phyloP scores from a whole-genome alignment of 2,329 filamentous ascomycete species.

The Verticillium dahliae region DNA sequence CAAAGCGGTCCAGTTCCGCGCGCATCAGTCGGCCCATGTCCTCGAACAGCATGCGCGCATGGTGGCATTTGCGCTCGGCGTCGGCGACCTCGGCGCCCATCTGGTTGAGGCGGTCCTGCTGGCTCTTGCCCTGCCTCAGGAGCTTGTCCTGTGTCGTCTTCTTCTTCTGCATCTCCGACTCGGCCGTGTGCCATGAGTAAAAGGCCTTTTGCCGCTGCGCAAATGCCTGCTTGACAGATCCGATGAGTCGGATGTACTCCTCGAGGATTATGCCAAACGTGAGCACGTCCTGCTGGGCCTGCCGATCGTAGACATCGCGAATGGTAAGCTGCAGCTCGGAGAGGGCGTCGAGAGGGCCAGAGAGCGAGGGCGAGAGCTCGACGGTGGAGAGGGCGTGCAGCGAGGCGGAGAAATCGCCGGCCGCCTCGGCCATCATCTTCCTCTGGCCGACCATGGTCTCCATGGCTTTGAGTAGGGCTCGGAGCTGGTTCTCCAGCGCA shows the following conservation, averaged over 20 bases:
- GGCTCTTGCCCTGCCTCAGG: conserved; percentile 87
- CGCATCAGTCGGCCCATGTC: conserved; percentile 96
- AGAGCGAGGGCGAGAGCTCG: conserved; percentile 82
- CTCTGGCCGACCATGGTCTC: conserved; percentile 88
- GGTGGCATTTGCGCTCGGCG: conserved; percentile 87
- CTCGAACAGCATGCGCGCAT: conserved; percentile 83
- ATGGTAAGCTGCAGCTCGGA: conserved; percentile 93
- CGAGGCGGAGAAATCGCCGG: conserved; percentile 86
- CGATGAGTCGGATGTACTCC: conserved; percentile 94
- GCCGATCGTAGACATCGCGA: conserved; percentile 88
- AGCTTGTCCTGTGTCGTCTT: conserved; percentile 88
- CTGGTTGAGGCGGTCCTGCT: conserved; percentile 92
- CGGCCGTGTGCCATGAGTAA: conserved; percentile 86
- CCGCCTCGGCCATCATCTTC: conserved; percentile 88
- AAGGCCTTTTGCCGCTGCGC: conserved; percentile 90
- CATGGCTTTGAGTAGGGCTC: conserved; percentile 84
- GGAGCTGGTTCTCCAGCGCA: conserved; percentile 85
- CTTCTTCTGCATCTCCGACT: conserved; percentile 85
- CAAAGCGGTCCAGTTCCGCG: conserved; percentile 84
- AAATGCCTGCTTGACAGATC: conserved; percentile 91
- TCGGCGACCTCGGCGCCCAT: conserved; percentile 91
- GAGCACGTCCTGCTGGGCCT: conserved; percentile 93
- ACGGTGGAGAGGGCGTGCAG: conserved; percentile 90
- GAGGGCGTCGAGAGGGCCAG: conserved; percentile 81
- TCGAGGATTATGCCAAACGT: conserved; percentile 97